Base-by-base conservation (phyloP, 768 basidiomycete genomes). In the Epithele typhae region DNA sequence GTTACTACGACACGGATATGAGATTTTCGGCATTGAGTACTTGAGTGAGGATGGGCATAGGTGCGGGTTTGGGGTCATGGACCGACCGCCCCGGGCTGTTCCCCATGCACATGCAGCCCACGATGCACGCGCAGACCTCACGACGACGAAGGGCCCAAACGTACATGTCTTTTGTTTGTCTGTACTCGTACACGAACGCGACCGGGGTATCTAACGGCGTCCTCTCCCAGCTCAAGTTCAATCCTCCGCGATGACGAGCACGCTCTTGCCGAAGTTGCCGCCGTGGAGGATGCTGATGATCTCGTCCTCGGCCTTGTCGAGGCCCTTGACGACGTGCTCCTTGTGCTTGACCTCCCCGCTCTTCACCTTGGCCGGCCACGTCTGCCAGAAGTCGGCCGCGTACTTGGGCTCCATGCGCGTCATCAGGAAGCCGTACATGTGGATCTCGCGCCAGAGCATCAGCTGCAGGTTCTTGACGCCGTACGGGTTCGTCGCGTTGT, bases 291-390 rank as follows among this genome's bases (percentile, higher is more conserved):
- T 58, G 21, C 62, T 62, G 12, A 58, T 10, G 34, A 74, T 50
- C 35, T 64, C 69, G 45, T 70, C 52, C 0, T 64, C 67, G 2
- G 59, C 62, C 25, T 61, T 52, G 45, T 68, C 59, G 9, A 74
- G 56, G 5, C 70, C 65, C 36, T 55, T 40, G 41, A 54, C 54
- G 39, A 59, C 37, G 49, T 69, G 52, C 55, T 74, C 65, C 46
- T 56, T 46, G 53, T 67, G 61, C 57, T 69, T 64, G 57, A 73
- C 56, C 56, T 67, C 45, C 25, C 70, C 66, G 39, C 52, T 36
- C n/a, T 64, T 65, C 43, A 69, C 52, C 15, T 57, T 39, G 9
- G 33, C 30, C 5, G 66, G 65, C 25, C 66, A 49, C 51, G 62
- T 63, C 23, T 40, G 12, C 46, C 61, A 63, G 52, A 69, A 71